Evolutionary conservation across 2,329 filamentous ascomycete genomes (phyloP), one percentile per base, ranked within the genome.

Genomic region (Clonostachys rosea): DNA sequence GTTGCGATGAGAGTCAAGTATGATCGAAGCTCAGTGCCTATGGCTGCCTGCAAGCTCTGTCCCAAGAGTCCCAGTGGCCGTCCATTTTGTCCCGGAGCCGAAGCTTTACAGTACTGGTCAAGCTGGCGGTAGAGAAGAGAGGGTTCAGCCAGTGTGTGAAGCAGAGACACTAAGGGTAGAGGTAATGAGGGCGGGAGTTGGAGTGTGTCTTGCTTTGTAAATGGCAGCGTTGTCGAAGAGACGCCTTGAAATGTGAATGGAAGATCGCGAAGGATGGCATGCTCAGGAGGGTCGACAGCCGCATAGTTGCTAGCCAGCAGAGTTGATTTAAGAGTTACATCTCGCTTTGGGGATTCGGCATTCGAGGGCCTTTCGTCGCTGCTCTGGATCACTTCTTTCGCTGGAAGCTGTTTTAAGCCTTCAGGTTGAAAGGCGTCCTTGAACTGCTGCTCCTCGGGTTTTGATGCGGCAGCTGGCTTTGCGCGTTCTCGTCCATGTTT

Each of bases 161-260:
- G 74, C 10, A 99, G 76, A 14, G 91, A 91, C 13, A 97, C 75
- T 10, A 97, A 75, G 3, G 94, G 92, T 6, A 91, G 74, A 2
- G 94, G 91, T 6, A 99, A 75, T 1, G 84, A 89, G 0, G 83
- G 59, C 0, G 94, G 95, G 24, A 99, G 71, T 58, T 83, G 88
- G 45, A 97, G 70, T 3, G 79, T 81, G 18, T 83, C 81, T 20
- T 82, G 75, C 13, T 83, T 81, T 10, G 79, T 70, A 54, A 97
- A 97, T 1, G 84, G 79, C 37, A 97, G 71, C 53, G 91, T 89
- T 2, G 87, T 86, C 1, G 92, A 96, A 2, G 91, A 95, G 3
- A 97, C 74, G 1, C 94, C 94, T 66, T 97, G 94, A 0, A 97
- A 74, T 1, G 91, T 96, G 60, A 94, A 97, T 0, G 94, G 91